These are phyloP conservation scores for Trifolium repens DNA, from an alignment of 306 rosid species.

Conservation along the genomic window DNA sequence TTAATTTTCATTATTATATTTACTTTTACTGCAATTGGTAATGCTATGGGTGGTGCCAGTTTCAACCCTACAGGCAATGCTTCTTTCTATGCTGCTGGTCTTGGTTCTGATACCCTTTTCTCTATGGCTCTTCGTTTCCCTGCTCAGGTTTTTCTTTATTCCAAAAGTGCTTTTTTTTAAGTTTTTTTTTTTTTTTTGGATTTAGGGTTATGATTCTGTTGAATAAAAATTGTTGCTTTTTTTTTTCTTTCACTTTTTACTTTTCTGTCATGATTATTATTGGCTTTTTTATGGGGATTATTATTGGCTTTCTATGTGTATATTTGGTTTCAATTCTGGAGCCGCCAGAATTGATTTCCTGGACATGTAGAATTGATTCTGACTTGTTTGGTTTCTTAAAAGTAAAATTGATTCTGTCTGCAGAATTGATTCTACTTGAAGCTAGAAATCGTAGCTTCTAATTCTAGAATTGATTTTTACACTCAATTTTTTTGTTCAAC, in stretches of 20 bases:
- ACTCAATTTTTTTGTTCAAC: too few species aligned
- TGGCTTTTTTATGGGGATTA: neutral
- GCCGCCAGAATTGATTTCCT: too few species aligned
- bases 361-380: too few species aligned
- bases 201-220: neutral
- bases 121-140: constrained; percentile 93
- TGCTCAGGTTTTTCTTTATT: constrained; percentile 65
- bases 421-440: too few species aligned
- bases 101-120: constrained; percentile 73
- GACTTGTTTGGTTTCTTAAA: too few species aligned
- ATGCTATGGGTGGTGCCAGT: constrained; percentile 85
- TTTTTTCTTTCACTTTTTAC: neutral
- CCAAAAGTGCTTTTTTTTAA: neutral
- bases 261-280: neutral
- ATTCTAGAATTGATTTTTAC: too few species aligned
- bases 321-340: too few species aligned
- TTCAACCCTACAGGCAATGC: constrained; percentile 88
- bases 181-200: neutral
- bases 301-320: too few species aligned
- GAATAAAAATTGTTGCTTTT: neutral
- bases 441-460: too few species aligned
- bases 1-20: constrained; percentile 60
- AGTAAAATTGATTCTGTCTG: too few species aligned
- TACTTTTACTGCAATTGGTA: constrained; percentile 61
- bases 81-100: constrained; percentile 76